A percentile compares a stretch with the other conserved stretches of the same genome.
Conservation (phyloP, 2,329 filamentous ascomycete species). For the Xylaria sp. region DNA sequence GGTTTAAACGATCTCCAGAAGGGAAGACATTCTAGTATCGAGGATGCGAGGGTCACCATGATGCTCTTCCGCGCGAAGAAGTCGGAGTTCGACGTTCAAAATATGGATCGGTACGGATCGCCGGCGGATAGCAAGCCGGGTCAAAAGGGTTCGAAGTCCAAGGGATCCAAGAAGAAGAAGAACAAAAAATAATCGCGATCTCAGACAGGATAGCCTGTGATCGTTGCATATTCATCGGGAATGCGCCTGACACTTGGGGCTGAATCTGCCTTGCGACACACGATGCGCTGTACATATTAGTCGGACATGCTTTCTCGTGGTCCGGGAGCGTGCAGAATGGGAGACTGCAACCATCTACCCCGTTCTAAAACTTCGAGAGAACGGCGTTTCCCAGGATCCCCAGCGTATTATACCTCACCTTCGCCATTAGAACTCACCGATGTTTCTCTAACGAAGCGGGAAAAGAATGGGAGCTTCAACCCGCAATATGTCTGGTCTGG, state of each 20-base stretch:
- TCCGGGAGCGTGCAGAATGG: too few relatives aligned
- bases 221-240: neutral
- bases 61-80: constrained; percentile 80
- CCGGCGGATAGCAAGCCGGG: constrained; percentile 21
- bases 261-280: too few relatives aligned
- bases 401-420: too few relatives aligned
- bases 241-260: too few relatives aligned
- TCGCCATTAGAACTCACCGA: too few relatives aligned
- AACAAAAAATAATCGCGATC: constrained; percentile 27
- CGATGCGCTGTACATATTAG: too few relatives aligned
- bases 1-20: constrained; percentile 58
- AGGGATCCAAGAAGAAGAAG: constrained; percentile 33
- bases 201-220: neutral
- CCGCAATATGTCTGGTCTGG: too few relatives aligned
- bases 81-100: constrained; percentile 75
- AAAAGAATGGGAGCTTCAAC: too few relatives aligned
- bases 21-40: constrained; percentile 60
- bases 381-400: too few relatives aligned
- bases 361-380: too few relatives aligned
- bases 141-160: constrained; percentile 35
- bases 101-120: constrained; percentile 59
- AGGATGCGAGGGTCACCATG: constrained; percentile 89
- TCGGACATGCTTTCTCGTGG: too few relatives aligned
- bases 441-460: neutral
- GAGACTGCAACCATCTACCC: too few relatives aligned